These are phyloP conservation scores for Pseudogymnoascus sp. DNA, from an alignment of 2,329 filamentous ascomycete species.

Conservation along the genomic window DNA sequence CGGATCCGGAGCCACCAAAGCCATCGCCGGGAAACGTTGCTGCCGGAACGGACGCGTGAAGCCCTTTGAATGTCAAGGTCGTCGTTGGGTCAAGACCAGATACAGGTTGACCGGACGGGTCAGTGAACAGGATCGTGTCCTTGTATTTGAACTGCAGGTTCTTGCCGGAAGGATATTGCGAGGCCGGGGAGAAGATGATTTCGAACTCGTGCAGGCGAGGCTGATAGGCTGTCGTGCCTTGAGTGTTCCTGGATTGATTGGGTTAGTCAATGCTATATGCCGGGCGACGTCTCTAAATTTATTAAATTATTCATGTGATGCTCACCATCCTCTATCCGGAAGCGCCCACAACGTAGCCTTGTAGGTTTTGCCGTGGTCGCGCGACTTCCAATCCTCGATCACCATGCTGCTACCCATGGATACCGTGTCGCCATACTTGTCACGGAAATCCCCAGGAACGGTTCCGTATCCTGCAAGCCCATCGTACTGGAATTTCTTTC, in stretches of 20 bases:
- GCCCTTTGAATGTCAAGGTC: conserved; percentile 44
- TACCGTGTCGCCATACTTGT: conserved; percentile 62
- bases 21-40: conserved; percentile 59
- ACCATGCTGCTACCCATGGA: conserved; percentile 59
- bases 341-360: conserved; percentile 45
- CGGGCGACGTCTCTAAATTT: neutral
- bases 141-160: conserved; percentile 56
- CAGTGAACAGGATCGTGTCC: conserved; percentile 56
- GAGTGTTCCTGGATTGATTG: conserved; percentile 46
- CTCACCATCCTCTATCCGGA: conserved; percentile 59
- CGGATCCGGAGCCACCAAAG: conserved; percentile 52
- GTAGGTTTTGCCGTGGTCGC: neutral
- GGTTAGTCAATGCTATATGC: neutral
- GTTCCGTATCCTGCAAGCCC: conserved; percentile 59
- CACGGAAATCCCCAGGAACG: conserved; percentile 46
- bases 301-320: neutral
- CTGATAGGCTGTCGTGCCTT: conserved; percentile 61
- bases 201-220: conserved; percentile 59
- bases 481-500: conserved; percentile 55
- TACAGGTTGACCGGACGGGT: conserved; percentile 50
- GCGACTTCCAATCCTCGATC: conserved; percentile 56
- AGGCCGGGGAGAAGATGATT: conserved; percentile 49
- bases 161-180: conserved; percentile 42
- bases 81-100: conserved; percentile 56
- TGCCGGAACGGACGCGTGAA: conserved; percentile 49